Evolutionary conservation across 441 rosid species (phyloP).

Genomic region (Sinapis alba): DNA sequence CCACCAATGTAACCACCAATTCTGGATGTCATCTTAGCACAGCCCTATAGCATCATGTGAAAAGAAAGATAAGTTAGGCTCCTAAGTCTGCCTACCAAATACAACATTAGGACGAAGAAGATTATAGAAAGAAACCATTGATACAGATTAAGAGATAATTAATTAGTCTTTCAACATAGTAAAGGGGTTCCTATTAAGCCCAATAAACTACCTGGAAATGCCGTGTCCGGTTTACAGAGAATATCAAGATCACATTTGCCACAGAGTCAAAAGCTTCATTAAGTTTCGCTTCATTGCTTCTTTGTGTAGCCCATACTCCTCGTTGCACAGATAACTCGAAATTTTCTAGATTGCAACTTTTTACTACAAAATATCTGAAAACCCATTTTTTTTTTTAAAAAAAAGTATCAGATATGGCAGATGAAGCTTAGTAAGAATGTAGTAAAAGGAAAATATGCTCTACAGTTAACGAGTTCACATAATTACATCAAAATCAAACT

Average conservation of each 20-base stretch:
- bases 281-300: constrained; percentile 97
- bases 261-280: constrained; percentile 96
- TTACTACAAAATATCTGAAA: constrained; percentile 73
- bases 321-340: constrained; percentile 97
- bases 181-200: constrained; percentile 10
- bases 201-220: constrained; percentile 85
- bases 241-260: constrained; percentile 89
- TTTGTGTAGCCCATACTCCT: constrained; percentile 99
- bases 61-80: background rate
- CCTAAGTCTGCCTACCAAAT: background rate
- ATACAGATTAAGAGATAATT: constrained; percentile 11
- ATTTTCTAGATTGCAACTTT: constrained; percentile 97
- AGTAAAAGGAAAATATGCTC: too few relatives aligned
- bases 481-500: constrained; percentile 24
- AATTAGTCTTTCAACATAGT: background rate
- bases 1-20: constrained; percentile 91
- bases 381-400: constrained; percentile 27
- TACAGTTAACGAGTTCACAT: background rate
- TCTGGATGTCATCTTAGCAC: constrained; percentile 98
- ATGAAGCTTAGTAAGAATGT: too few relatives aligned
- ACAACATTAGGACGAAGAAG: background rate
- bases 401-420: constrained; percentile 7
- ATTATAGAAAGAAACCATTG: constrained; percentile 3
- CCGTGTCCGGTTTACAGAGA: constrained; percentile 93
- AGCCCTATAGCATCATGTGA: constrained; percentile 60